Evolutionary conservation across 164 flowering plant genomes (phyloP).

Genomic region (Nymphaea colorata): DNA sequence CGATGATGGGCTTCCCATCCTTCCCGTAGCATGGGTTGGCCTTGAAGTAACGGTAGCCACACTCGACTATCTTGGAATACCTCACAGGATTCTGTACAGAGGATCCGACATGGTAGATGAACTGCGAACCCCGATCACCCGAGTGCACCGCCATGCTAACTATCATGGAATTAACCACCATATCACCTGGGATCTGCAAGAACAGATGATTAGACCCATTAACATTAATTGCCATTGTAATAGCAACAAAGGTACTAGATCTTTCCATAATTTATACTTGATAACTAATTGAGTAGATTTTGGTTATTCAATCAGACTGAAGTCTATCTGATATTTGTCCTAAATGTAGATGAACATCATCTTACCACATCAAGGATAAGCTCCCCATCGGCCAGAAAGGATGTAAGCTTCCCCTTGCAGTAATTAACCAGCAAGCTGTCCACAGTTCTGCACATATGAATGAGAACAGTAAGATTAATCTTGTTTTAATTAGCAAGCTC

Average conservation of each 20-base stretch:
- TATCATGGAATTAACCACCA: constrained; percentile 74
- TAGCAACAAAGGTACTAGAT: too few species aligned
- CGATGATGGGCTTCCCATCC: constrained; percentile 44
- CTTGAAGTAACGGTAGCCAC: constrained; percentile 27
- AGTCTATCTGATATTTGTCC: too few species aligned
- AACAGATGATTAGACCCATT: too few species aligned
- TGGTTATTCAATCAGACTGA: too few species aligned
- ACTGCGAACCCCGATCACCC: constrained; percentile 10
- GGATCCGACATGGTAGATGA: constrained; percentile 57
- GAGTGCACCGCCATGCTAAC: constrained; percentile 45
- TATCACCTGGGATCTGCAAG: constrained; percentile 75
- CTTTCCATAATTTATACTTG: too few species aligned
- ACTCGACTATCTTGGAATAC: constrained; percentile 10
- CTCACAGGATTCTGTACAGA: constrained; percentile 38
- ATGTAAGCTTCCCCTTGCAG: constrained; percentile 56
- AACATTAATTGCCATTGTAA: too few species aligned
- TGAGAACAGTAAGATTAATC: too few species aligned
- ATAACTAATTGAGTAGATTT: too few species aligned
- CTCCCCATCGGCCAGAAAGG: constrained; percentile 38
- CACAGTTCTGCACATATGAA: constrained; percentile 34
- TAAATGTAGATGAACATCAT: neutral
- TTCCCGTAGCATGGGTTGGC: constrained; percentile 37
- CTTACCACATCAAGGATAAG: constrained; percentile 44
- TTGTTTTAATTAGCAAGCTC: too few species aligned
- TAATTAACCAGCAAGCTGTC: constrained; percentile 48